Evolutionary conservation across 2,329 filamentous ascomycete genomes (phyloP), one percentile per base, ranked within the genome.

Genomic region (Monilinia fructicola): DNA sequence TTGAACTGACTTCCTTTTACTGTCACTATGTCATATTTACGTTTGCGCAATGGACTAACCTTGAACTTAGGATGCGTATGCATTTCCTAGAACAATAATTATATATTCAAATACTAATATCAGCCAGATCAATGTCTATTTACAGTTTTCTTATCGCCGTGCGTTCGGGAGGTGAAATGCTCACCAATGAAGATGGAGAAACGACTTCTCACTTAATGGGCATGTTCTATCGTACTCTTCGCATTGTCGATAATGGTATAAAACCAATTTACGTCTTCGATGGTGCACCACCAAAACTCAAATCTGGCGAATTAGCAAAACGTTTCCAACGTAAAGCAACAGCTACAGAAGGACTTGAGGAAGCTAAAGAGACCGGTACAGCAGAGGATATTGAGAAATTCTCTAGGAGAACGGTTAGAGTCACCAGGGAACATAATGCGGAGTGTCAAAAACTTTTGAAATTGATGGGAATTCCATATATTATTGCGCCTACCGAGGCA

Each of bases 121-220:
- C 56, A 44, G 61, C 67, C 74, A 91, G 89, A 55, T 99, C 95
- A 58, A 99, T 99, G 95, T 96, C 92, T 80, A 93, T 99, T 76
- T 99, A 99, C 84, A 96, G 92, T 79, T 99, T 99, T 82, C 87
- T 99, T 69, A 95, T 99, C 77, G 95, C 95, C 60, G 95, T 99
- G 65, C 93, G 95, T 73, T 97, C 93, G 74, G 93, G 97, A 74
- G 95, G 95, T 73, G 92, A 99, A 78, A 93, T 97, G 79, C 89
- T 99, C 74, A 98, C 89, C 85, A 96, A 90, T 79, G 95, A 99
- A 75, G 90, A 89, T 63, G 95, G 95, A 75, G 93, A 98, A 79
- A 99, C 95, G 2, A 99, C 95, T 0, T 99, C 95, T 23, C 95
- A 99, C 78, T 82, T 99, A 21, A 98, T 99, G 93, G 95, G 95